Base-by-base conservation (phyloP, 1,284 basidiomycete genomes). In the Ceratobasidium sp. region DNA sequence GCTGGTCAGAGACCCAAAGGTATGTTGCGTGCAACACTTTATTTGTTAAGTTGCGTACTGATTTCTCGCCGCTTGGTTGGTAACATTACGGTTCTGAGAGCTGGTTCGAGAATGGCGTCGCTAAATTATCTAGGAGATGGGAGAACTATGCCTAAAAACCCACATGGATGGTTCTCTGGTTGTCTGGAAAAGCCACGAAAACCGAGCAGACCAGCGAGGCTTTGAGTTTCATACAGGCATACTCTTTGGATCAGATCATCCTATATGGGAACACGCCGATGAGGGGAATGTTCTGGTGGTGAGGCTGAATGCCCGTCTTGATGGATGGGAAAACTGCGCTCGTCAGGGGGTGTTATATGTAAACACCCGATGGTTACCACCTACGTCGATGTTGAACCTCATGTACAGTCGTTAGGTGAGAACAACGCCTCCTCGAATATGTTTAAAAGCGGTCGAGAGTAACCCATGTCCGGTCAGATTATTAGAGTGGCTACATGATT, bases 211-310 rank as follows among this genome's bases (percentile, higher is more conserved):
- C 15, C 35, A 45, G 15, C 4, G 7, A 37, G 53, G 58, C 15
- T 69, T 54, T 42, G 53, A 39, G 33, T 17, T 39, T 3, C 49
- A 69, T 31, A 37, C n/a, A 4, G 67, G 67, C 3, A 31, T 35
- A n/a, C 10, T 56, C n/a, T 69, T 37, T 23, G 51, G 35, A 10
- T 17, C n/a, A 33, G 53, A 69, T 35, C 49, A 69, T 42, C 20
- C 31, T 31, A 35, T 69, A 31, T 69, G 67, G 67, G 3, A 42
- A 15, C 17, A 31, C 20, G 42, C 39, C 10, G n/a, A 69, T n/a
- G 67, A 69, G 15, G 67, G 67, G 7, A 49, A 69, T n/a, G 53
- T 58, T 26, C n/a, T 69, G 37, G 51, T 35, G 26, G 67, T 69
- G 15, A n/a, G 33, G 33, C 8, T 69, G 37, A 69, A 56, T 26